A percentile compares a stretch with the other conserved stretches of the same genome.
These are phyloP conservation scores for Penicillium sp. DNA, from an alignment of 2,329 filamentous ascomycete genomes.

Conservation along the genomic window DNA sequence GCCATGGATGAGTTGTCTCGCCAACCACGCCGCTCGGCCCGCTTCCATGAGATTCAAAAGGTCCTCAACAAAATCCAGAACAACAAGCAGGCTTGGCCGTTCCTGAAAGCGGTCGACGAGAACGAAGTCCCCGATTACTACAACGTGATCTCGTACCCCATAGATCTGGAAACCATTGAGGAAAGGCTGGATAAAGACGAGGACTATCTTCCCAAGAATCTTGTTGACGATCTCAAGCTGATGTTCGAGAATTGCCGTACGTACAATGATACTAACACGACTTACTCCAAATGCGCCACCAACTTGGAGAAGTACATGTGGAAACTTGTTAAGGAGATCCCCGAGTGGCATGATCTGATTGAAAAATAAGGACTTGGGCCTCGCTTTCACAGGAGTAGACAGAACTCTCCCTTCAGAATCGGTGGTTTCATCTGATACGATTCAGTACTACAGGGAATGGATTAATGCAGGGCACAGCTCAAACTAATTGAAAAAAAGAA, in stretches of 20 bases:
- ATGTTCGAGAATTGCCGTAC: constrained; percentile 93
- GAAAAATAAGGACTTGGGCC: background rate
- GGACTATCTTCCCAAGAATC: constrained; percentile 88
- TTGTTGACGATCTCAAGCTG: constrained; percentile 82
- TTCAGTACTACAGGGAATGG: too few relatives aligned
- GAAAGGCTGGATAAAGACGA: constrained; percentile 88
- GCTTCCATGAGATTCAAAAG: constrained; percentile 90
- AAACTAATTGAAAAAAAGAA: too few relatives aligned
- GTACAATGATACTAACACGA: constrained; percentile 94
- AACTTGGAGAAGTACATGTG: constrained; percentile 95
- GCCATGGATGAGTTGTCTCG: constrained; percentile 98
- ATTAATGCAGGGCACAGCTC: too few relatives aligned
- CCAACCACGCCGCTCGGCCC: constrained; percentile 89
- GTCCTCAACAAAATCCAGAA: constrained; percentile 94
- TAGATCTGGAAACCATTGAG: constrained; percentile 98
- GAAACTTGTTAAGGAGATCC: constrained; percentile 85
- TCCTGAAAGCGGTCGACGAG: constrained; percentile 86
- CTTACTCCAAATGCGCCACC: constrained; percentile 91
- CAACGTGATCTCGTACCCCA: constrained; percentile 94
- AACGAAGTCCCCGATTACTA: constrained; percentile 99
- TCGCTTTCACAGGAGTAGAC: too few relatives aligned
- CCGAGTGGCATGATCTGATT: constrained; percentile 71
- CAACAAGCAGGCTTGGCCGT: constrained; percentile 89
- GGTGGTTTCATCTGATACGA: too few relatives aligned
- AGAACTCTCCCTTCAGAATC: too few relatives aligned